Percentiles rank a stretch among this genome's conserved stretches.
Conservation (phyloP, 2,329 filamentous ascomycete genomes). For the Aspergillus fischeri region DNA sequence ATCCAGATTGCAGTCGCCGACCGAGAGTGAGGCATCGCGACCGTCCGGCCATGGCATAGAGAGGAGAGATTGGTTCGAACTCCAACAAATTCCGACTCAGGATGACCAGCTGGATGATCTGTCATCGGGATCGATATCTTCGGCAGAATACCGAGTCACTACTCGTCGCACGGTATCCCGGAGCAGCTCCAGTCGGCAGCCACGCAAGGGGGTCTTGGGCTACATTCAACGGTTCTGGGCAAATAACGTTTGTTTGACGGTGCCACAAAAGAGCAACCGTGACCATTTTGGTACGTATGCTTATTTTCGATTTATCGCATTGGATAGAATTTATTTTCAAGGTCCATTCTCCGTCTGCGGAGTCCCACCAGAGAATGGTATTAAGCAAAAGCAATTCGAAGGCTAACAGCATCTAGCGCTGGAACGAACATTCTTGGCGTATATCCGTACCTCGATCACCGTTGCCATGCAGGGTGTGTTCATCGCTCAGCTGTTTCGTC, state of each 20-base stretch:
- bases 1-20: background rate
- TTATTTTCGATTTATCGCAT: background rate
- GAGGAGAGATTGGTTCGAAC: conserved; percentile 21
- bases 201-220: conserved; percentile 51
- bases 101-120: conserved; percentile 21
- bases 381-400: background rate
- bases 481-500: conserved; percentile 64
- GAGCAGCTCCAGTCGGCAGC: conserved; percentile 7
- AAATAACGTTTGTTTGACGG: conserved; percentile 48
- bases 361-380: background rate
- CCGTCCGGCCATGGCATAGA: background rate
- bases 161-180: conserved; percentile 22
- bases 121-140: conserved; percentile 28
- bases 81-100: conserved; percentile 28
- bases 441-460: conserved; percentile 66
- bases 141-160: conserved; percentile 28
- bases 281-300: conserved; percentile 38
- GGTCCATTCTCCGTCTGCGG: background rate
- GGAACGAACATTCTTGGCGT: conserved; percentile 70
- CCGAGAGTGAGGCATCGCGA: background rate
- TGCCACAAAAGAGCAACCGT: conserved; percentile 38
- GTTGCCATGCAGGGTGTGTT: conserved; percentile 64
- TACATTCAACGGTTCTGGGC: conserved; percentile 76
- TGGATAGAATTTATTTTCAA: background rate
- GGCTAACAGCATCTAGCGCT: conserved; percentile 50